Conservation (phyloP, 225 moss, liverwort and hornwort species). For the Rhytidiadelphus loreus region DNA sequence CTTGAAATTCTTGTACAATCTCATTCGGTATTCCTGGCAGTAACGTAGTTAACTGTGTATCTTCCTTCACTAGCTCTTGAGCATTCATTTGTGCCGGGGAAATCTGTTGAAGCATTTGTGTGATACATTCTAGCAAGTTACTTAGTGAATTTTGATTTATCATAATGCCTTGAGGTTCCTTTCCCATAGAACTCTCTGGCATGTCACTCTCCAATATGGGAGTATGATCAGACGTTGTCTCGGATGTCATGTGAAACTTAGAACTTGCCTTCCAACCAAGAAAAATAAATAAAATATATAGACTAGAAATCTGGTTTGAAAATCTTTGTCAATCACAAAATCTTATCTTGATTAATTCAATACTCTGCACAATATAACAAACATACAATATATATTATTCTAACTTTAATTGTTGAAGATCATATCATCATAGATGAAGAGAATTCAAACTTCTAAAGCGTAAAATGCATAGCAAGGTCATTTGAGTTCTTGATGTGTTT, state of each 20-base stretch:
- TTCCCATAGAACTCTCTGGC: neutral
- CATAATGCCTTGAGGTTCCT: neutral
- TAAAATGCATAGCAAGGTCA: neutral
- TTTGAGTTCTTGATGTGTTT: no score
- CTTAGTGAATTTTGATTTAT: neutral
- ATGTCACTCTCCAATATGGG: neutral
- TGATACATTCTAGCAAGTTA: neutral
- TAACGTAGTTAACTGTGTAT: accelerated
- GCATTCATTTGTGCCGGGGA: neutral
- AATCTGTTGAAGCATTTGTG: neutral
- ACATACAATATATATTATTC: no score
- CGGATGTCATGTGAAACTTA: neutral
- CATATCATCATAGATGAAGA: neutral
- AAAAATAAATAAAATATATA: neutral
- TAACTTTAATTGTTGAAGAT: neutral
- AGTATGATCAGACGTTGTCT: accelerated
- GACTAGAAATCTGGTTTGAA: accelerated
- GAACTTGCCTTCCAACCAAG: accelerated
- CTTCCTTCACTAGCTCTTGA: neutral
- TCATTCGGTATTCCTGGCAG: accelerated
- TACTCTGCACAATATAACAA: neutral
- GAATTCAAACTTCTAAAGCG: accelerated
- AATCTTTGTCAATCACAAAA: neutral
- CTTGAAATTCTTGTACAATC: neutral
- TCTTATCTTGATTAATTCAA: no score